Evolutionary conservation across 345 rosid species (phyloP), one percentile per base, ranked within the genome.

Genomic region (Durio zibethinus): DNA sequence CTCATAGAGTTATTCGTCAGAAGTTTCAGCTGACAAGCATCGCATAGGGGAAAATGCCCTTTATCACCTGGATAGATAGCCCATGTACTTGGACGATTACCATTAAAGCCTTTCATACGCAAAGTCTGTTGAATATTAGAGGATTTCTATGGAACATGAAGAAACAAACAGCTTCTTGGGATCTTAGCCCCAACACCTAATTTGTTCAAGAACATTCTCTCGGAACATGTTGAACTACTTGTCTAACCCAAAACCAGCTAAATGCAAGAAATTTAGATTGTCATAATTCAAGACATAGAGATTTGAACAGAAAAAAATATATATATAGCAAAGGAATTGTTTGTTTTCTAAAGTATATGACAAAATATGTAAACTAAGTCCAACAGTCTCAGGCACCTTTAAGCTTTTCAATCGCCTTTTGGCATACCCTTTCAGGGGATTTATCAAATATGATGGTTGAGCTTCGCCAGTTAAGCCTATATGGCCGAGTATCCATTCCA

Each of bases 401-500:
- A 80, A 93, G 98, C 85, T 83, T 89, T 42, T 85, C 80, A 61
- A 89, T 82, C 35, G 99, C 86, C 35, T 73, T 72, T 74, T 81
- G 80, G 74, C 88, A 95, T 50, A 92, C 86, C 57, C 78, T 85
- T 60, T 86, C 87, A 0, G 94, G 90, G 60, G 98, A 95, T 36
- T 93, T 74, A 82, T 93, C 98, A 81, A 88, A 95, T 73, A 93
- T 89, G 62, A 93, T 78, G 80, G 98, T 89, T 2, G 97, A 93
- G 79, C 87, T 78, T 72, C 94, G 98, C 98, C 99, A 95, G 23
- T 85, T 89, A 63, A 95, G 96, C 83, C 99, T 86, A 77, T 88
- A 95, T 20, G 98, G 97, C 50, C 97, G 86, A 85, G 99, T 95
- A 77, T 90, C 98, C 98, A 93, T 90, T 10, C 99, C 99, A 85